Evolutionary conservation across 2,329 filamentous ascomycete species (phyloP).

Genomic region (Aspergillus clavatus): DNA sequence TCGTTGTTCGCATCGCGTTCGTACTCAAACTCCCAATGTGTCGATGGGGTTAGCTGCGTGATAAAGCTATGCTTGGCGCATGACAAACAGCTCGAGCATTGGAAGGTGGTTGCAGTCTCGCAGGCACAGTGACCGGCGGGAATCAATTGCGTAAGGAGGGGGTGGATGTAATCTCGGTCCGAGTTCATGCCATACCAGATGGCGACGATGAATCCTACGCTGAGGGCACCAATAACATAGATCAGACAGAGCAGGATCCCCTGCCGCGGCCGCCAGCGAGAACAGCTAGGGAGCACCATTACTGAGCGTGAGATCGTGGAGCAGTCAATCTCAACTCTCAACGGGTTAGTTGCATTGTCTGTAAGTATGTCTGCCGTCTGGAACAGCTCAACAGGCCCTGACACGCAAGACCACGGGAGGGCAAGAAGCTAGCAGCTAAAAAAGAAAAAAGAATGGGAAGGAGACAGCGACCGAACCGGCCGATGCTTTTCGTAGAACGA

Average conservation of each 20-base stretch:
- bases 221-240: background rate
- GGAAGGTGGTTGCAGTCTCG: conserved; percentile 35
- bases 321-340: too few species aligned
- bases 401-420: background rate
- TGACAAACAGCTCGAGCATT: conserved; percentile 33
- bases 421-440: background rate
- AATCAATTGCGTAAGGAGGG: conserved; percentile 35
- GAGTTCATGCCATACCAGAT: conserved; percentile 28
- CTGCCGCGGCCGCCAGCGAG: background rate
- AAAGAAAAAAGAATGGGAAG: too few species aligned
- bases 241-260: background rate
- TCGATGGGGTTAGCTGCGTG: conserved; percentile 6
- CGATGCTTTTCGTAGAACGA: background rate
- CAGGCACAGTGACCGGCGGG: conserved; percentile 39
- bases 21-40: conserved; percentile 29
- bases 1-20: conserved; percentile 31
- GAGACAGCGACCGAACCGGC: background rate
- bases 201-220: background rate
- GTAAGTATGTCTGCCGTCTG: too few species aligned
- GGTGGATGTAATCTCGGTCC: conserved; percentile 33
- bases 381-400: too few species aligned
- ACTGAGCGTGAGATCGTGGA: too few species aligned
- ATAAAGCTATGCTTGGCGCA: conserved; percentile 16
- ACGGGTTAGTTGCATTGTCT: background rate
- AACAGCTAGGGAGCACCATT: background rate